phyloP scores from a whole-genome alignment of 768 basidiomycete species.

The Suillus alpinus region DNA sequence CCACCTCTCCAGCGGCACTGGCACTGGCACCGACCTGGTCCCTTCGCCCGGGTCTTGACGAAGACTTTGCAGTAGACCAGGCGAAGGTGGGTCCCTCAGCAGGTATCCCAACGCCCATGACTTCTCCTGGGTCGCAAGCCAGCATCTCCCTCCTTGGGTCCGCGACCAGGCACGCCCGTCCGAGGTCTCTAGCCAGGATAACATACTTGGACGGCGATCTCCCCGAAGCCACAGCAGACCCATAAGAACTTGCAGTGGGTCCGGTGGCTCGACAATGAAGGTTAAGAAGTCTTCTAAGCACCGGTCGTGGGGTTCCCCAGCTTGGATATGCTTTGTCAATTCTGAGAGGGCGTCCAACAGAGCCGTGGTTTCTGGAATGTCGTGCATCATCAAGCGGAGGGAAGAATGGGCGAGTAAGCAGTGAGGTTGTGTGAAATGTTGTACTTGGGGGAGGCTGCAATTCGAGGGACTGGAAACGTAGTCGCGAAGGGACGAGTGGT shows the following conservation, averaged over 20 bases:
- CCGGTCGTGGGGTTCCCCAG: not conserved
- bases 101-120: too few relatives aligned
- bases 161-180: not conserved
- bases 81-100: too few relatives aligned
- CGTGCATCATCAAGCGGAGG: too few relatives aligned
- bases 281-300: not conserved
- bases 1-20: too few relatives aligned
- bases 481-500: not conserved
- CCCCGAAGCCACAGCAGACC: not conserved
- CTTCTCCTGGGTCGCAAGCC: too few relatives aligned
- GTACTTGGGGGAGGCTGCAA: not conserved
- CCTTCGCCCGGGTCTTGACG: too few relatives aligned
- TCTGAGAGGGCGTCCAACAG: not conserved
- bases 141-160: not conserved
- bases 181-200: not conserved
- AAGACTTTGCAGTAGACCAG: too few relatives aligned
- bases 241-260: not conserved
- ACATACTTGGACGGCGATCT: not conserved
- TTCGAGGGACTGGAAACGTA: too few relatives aligned
- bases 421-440: not conserved
- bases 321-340: not conserved
- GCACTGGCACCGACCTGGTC: too few relatives aligned
- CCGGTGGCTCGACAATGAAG: not conserved
- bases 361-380: not conserved
- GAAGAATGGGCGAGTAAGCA: not conserved